phyloP scores from a whole-genome alignment of 495 filamentous ascomycete genomes.

The Penicillium mononematosum region DNA sequence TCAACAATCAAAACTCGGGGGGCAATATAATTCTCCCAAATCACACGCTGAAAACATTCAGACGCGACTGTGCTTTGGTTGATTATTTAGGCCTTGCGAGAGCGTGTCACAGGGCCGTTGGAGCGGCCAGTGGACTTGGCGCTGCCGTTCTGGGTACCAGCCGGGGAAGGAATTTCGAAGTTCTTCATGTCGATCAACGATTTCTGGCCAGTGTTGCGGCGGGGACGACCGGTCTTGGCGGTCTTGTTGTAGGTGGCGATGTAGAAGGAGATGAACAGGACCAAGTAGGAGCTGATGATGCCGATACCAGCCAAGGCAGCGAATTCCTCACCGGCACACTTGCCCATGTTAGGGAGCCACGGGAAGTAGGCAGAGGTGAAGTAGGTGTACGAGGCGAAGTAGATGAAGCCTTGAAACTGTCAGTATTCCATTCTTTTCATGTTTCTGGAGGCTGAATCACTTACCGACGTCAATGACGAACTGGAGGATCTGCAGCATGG shows the following conservation, averaged over 20 bases:
- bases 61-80: neutral
- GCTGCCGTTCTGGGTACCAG: constrained; percentile 23
- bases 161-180: constrained; percentile 46
- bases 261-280: constrained; percentile 99
- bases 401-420: constrained; percentile 68
- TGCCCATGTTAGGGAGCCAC: constrained; percentile 74
- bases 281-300: constrained; percentile 88
- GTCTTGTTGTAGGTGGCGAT: constrained; percentile 93
- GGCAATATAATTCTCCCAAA: neutral
- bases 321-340: constrained; percentile 95
- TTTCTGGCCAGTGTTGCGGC: constrained; percentile 52
- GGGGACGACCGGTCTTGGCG: constrained; percentile 57
- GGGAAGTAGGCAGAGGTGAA: constrained; percentile 91
- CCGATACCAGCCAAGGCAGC: constrained; percentile 91
- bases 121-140: constrained; percentile 43
- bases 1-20: neutral
- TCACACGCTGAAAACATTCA: constrained; percentile 2
- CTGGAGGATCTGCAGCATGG: constrained; percentile 56
- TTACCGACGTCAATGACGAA: constrained; percentile 59
- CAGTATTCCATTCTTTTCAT: constrained; percentile 8
- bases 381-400: constrained; percentile 94
- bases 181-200: constrained; percentile 56
- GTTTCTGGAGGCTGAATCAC: constrained; percentile 9
- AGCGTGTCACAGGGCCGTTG: constrained; percentile 49
- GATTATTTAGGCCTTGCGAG: constrained; percentile 46